These are phyloP conservation scores for Incumbomyces delicatus DNA, from an alignment of 2,329 filamentous ascomycete genomes.

Conservation along the genomic window DNA sequence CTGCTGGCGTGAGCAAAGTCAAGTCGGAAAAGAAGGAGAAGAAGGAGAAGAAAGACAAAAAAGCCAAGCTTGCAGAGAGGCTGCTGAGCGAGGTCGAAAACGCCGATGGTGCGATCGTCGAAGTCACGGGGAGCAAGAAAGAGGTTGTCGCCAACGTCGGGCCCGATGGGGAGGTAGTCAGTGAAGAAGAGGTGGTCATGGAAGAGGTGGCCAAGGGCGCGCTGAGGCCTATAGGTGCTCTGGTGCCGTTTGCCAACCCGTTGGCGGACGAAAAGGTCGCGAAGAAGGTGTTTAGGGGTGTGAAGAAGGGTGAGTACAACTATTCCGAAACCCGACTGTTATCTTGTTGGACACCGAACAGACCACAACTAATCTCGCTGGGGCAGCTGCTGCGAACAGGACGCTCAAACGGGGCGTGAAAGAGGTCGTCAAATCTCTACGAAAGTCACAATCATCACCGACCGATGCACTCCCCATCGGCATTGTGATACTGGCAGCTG, in stretches of 20 bases:
- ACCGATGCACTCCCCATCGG: slow-evolving; percentile 45
- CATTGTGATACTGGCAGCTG: slow-evolving; percentile 85
- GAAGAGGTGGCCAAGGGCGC: slow-evolving; percentile 5
- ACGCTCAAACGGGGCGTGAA: slow-evolving; percentile 96
- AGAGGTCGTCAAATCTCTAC: slow-evolving; percentile 95
- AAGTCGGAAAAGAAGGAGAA: slow-evolving; percentile 41
- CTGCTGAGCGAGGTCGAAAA: slow-evolving; percentile 16
- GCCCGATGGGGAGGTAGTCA: slow-evolving; percentile 17
- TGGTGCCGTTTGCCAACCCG: slow-evolving; percentile 42
- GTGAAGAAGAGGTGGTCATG: slow-evolving; percentile 16
- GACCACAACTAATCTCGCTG: slow-evolving; percentile 15
- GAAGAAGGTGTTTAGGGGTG: slow-evolving; percentile 43
- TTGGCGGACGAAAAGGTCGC: slow-evolving; percentile 41
- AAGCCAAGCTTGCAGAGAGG: slow-evolving; percentile 17
- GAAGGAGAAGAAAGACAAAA: slow-evolving; percentile 28
- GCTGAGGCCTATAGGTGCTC: slow-evolving; percentile 32
- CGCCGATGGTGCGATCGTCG: slow-evolving; percentile 7
- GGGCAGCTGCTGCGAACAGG: slow-evolving; percentile 81
- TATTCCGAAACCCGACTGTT: background rate
- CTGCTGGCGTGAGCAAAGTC: slow-evolving; percentile 11
- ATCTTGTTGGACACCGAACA: background rate
- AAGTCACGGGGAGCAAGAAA: slow-evolving; percentile 10
- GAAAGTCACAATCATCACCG: slow-evolving; percentile 57
- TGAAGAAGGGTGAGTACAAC: slow-evolving; percentile 38
- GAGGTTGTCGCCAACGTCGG: slow-evolving; percentile 11